Percentiles rank a stretch among this genome's conserved stretches.
Conservation (phyloP, 2,329 filamentous ascomycete species). For the Ophiocordyceps camponoti-leonardi region DNA sequence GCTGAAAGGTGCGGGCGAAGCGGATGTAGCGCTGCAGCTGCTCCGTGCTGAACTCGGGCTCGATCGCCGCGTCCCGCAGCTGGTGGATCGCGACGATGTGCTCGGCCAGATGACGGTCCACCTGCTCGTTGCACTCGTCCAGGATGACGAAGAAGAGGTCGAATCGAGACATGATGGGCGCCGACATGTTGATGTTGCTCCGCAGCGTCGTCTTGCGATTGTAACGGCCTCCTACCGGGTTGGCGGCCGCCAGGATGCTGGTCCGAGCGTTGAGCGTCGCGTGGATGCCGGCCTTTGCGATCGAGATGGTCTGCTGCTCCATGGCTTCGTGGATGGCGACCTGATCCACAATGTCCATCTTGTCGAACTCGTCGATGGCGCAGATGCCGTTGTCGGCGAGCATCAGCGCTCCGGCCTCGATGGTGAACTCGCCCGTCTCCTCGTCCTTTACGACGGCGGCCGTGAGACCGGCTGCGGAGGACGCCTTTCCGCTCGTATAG, state of each 20-base stretch:
- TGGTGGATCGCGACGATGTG: constrained; percentile 94
- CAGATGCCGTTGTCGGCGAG: constrained; percentile 93
- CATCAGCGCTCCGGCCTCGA: constrained; percentile 96
- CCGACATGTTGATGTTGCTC: constrained; percentile 95
- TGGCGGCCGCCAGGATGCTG: constrained; percentile 87
- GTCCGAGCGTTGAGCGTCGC: constrained; percentile 92
- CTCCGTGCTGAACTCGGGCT: constrained; percentile 90
- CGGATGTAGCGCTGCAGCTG: constrained; percentile 94
- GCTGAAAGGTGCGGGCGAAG: constrained; percentile 86
- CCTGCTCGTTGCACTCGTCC: constrained; percentile 85
- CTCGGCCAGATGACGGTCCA: constrained; percentile 79
- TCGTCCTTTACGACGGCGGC: constrained; percentile 96
- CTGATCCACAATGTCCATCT: constrained; percentile 96
- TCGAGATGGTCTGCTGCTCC: constrained; percentile 99
- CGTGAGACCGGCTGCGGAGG: constrained; percentile 90
- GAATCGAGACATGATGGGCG: constrained; percentile 98
- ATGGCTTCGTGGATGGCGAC: constrained; percentile 99
- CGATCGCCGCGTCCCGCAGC: constrained; percentile 75
- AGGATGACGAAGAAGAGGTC: constrained; percentile 97
- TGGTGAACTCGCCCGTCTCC: constrained; percentile 96
- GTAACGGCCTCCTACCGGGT: constrained; percentile 90
- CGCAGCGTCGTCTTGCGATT: constrained; percentile 89
- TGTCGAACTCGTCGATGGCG: constrained; percentile 98
- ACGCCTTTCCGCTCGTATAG: constrained; percentile 95
- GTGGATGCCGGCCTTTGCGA: constrained; percentile 96